Conservation (phyloP, 257 asterid genomes). For the Solanum pennellii region DNA sequence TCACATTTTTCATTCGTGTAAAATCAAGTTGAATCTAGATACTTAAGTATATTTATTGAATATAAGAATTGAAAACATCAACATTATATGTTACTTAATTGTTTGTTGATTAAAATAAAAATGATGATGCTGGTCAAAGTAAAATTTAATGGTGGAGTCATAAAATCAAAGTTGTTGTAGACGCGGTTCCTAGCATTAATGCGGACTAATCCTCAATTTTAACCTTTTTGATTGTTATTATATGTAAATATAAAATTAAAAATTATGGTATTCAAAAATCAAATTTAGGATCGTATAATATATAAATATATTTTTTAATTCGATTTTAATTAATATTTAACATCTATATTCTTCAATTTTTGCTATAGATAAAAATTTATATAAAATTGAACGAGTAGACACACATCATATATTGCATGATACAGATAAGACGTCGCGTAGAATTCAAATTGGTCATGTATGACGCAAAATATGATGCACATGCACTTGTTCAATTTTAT, state of each 20-base stretch:
- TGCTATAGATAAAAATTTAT: background rate
- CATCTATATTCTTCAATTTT: too few relatives aligned
- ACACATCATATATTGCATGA: background rate
- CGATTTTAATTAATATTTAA: too few relatives aligned
- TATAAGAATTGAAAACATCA: background rate
- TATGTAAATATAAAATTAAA: background rate
- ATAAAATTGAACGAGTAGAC: too few relatives aligned
- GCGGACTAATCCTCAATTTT: background rate
- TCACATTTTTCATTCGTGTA: background rate
- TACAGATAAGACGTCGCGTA: background rate
- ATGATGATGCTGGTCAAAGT: background rate
- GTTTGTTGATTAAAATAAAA: background rate
- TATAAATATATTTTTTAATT: too few relatives aligned
- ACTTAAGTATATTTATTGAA: background rate
- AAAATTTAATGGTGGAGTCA: background rate
- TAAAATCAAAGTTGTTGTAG: background rate
- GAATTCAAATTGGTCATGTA: too few relatives aligned
- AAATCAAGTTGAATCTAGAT: background rate
- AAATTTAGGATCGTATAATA: background rate
- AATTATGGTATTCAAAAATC: background rate
- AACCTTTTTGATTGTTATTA: background rate
- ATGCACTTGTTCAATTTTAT: rapidly evolving
- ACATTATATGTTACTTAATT: background rate
- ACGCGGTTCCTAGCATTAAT: background rate
- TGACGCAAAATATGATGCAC: background rate